Percentiles rank a stretch among this genome's conserved stretches.
Evolutionary conservation across 2,329 filamentous ascomycete species (phyloP).

Genomic region (Paecilomyces fulvus): DNA sequence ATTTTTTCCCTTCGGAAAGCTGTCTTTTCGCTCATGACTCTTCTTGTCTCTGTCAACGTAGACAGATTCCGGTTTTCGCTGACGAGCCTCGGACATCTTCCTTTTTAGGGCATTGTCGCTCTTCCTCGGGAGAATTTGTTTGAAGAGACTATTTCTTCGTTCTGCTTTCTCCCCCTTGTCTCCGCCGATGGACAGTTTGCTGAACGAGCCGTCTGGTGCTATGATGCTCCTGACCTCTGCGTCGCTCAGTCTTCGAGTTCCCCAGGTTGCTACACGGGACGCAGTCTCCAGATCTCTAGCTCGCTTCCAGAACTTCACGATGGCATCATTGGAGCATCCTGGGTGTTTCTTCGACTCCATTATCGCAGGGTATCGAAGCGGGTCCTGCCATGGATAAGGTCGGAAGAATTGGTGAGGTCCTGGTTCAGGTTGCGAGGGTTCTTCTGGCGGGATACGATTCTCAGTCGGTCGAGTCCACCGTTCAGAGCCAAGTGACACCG

Average conservation of each 20-base stretch:
- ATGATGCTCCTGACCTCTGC: slow-evolving; percentile 43
- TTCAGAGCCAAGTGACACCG: slow-evolving; percentile 17
- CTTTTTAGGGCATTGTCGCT: slow-evolving; percentile 41
- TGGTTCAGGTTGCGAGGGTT: slow-evolving; percentile 18
- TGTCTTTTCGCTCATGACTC: slow-evolving; percentile 20
- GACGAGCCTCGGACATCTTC: slow-evolving; percentile 24
- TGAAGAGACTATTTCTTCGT: slow-evolving; percentile 40
- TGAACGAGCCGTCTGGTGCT: slow-evolving; percentile 36
- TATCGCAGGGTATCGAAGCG: slow-evolving; percentile 20
- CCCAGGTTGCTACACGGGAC: slow-evolving; percentile 48
- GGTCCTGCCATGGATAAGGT: slow-evolving; percentile 44
- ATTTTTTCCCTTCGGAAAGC: slow-evolving; percentile 13
- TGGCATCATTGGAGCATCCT: slow-evolving; percentile 47
- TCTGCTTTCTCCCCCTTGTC: slow-evolving; percentile 33
- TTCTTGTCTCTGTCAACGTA: slow-evolving; percentile 12
- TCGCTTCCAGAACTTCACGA: slow-evolving; percentile 42
- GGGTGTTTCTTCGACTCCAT: slow-evolving; percentile 36
- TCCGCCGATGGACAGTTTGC: slow-evolving; percentile 27
- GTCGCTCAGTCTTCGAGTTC: slow-evolving; percentile 43
- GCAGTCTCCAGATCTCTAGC: slow-evolving; percentile 45
- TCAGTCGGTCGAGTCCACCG: slow-evolving; percentile 14
- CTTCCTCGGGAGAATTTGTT: slow-evolving; percentile 29
- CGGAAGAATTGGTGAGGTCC: slow-evolving; percentile 29
- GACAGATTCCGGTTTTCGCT: slow-evolving; percentile 19
- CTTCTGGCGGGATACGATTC: slow-evolving; percentile 14